Percentiles rank a stretch among this genome's conserved stretches.
phyloP scores from a whole-genome alignment of 371 early-diverging fungal genomes.

The Mucor saturninus region DNA sequence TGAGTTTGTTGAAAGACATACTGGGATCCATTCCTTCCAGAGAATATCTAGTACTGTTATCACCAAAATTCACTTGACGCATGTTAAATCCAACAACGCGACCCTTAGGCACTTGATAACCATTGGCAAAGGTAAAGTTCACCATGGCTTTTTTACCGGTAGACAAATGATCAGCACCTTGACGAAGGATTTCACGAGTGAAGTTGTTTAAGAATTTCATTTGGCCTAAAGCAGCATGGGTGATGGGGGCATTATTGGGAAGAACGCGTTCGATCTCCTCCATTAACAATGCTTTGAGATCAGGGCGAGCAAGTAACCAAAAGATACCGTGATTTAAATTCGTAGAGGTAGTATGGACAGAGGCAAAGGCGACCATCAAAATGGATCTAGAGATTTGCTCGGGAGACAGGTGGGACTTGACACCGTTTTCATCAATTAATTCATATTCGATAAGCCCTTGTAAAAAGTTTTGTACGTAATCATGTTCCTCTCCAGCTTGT shows the following conservation, averaged over 20 bases:
- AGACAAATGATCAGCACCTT: constrained; percentile 39
- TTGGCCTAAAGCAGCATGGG: constrained; percentile 22
- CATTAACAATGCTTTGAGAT: constrained; percentile 23
- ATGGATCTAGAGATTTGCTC: constrained; percentile 28
- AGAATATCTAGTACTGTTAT: constrained; percentile 11
- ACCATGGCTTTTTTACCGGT: constrained; percentile 32
- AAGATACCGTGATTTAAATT: constrained; percentile 31
- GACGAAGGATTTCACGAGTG: constrained; percentile 41
- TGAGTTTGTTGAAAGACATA: constrained; percentile 19
- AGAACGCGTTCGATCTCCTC: constrained; percentile 35
- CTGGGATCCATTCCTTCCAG: constrained; percentile 37
- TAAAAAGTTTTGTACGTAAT: constrained; percentile 23
- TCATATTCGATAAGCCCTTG: constrained; percentile 34
- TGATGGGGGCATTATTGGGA: constrained; percentile 28
- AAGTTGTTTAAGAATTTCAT: constrained; percentile 45
- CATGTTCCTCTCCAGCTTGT: constrained; percentile 11
- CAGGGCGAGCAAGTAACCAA: constrained; percentile 45
- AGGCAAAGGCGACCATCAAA: constrained; percentile 42
- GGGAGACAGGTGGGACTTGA: background rate
- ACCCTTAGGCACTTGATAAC: constrained; percentile 45
- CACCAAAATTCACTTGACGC: constrained; percentile 39
- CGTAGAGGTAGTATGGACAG: constrained; percentile 43
- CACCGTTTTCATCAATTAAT: constrained; percentile 16
- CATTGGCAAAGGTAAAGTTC: constrained; percentile 41
- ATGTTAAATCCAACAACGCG: constrained; percentile 28